phyloP scores from a whole-genome alignment of 148 eudicot species.

The Rhododendron henanense region DNA sequence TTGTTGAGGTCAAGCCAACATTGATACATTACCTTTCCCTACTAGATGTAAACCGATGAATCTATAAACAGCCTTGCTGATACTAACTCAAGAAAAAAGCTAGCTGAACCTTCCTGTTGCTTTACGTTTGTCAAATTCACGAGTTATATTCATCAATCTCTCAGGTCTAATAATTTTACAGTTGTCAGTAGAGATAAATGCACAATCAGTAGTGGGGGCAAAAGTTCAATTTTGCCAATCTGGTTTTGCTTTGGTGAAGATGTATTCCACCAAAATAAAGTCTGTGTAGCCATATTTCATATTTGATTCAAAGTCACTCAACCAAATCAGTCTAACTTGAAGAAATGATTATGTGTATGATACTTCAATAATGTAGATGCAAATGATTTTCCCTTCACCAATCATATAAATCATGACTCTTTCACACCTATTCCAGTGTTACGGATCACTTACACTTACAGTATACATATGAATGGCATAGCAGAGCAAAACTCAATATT shows the following conservation, averaged over 20 bases:
- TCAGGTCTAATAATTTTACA: too few relatives aligned
- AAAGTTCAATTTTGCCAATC: not conserved
- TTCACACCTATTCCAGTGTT: not conserved
- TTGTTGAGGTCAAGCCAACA: not conserved
- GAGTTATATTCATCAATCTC: too few relatives aligned
- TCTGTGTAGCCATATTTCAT: too few relatives aligned
- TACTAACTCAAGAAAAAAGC: not conserved
- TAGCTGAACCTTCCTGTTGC: not conserved
- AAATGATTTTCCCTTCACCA: not conserved
- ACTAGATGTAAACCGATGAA: not conserved
- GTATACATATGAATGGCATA: not conserved
- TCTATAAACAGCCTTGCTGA: not conserved
- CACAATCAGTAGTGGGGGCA: not conserved
- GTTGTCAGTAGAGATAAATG: not conserved
- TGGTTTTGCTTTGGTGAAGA: not conserved
- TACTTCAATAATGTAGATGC: not conserved
- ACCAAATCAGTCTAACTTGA: too few relatives aligned
- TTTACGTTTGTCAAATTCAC: not conserved
- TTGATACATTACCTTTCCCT: not conserved
- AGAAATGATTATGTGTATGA: not conserved
- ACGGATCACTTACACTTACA: not conserved
- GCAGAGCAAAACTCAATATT: not conserved
- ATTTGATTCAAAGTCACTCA: too few relatives aligned
- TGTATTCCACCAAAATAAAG: too few relatives aligned
- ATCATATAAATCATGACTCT: not conserved